A percentile compares a stretch with the other conserved stretches of the same genome.
Evolutionary conservation across 129 eudicot genomes (phyloP).

Genomic region (Heracleum sosnowskyi): DNA sequence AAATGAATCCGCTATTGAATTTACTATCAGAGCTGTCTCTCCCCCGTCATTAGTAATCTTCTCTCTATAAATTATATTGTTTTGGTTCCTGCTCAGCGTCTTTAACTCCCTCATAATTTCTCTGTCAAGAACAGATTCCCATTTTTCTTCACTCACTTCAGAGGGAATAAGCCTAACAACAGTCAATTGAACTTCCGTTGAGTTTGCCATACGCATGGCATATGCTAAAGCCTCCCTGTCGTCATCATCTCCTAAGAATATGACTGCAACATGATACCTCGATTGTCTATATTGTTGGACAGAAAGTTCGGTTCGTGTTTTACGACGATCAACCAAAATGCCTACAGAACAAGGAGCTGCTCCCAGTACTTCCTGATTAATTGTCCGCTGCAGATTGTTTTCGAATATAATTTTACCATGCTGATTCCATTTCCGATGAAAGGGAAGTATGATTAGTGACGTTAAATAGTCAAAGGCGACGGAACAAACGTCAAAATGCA

Average conservation of each 20-base stretch:
- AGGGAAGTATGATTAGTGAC: slow-evolving; percentile 20
- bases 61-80: neutral
- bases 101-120: slow-evolving; percentile 9
- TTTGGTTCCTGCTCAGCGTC: neutral
- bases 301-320: neutral
- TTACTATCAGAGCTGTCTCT: neutral
- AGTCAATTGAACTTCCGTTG: slow-evolving; percentile 16
- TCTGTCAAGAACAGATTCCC: slow-evolving; percentile 32
- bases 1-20: neutral
- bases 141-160: slow-evolving; percentile 6
- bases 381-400: neutral
- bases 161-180: slow-evolving; percentile 24
- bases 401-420: slow-evolving; percentile 6
- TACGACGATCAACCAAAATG: slow-evolving; percentile 17
- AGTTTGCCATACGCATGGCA: slow-evolving; percentile 32
- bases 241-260: slow-evolving; percentile 37
- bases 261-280: slow-evolving; percentile 14
- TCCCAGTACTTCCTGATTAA: slow-evolving; percentile 1
- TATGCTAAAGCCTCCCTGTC: slow-evolving; percentile 44
- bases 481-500: slow-evolving; percentile 23
- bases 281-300: neutral
- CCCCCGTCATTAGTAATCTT: neutral
- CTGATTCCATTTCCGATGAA: slow-evolving; percentile 18
- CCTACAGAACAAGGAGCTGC: slow-evolving; percentile 22
- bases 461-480: slow-evolving; percentile 22